These are phyloP conservation scores for Vitis hybrid DNA, from an alignment of 177 flowering plant species.

Conservation along the genomic window DNA sequence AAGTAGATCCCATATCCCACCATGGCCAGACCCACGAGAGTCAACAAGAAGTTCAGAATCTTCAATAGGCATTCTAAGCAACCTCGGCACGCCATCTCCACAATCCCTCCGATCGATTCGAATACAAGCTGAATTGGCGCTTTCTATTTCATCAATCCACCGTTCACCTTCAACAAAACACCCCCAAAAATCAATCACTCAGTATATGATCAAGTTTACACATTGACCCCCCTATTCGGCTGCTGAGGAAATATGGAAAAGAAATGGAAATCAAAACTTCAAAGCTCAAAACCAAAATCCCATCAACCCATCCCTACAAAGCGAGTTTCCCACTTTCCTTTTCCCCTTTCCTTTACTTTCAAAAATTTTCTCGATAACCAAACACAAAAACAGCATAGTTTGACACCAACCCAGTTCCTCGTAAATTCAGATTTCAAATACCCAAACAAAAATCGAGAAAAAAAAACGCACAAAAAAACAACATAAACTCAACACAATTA, in stretches of 20 bases:
- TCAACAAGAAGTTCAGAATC: slow-evolving; percentile 77
- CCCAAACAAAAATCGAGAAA: neutral
- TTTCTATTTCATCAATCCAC: slow-evolving; percentile 21
- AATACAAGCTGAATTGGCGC: slow-evolving; percentile 4
- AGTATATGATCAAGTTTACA: neutral
- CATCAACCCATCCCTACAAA: neutral
- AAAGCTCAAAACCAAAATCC: neutral
- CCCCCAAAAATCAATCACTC: neutral
- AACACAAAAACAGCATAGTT: too few species aligned
- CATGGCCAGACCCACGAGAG: slow-evolving; percentile 85
- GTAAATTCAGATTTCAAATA: neutral
- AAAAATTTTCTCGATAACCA: too few species aligned
- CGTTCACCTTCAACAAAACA: slow-evolving; percentile 5
- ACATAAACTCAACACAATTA: neutral
- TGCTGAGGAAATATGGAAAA: neutral
- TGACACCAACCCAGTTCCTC: neutral
- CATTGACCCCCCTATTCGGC: too few species aligned
- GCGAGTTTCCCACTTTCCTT: too few species aligned
- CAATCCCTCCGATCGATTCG: slow-evolving; percentile 4
- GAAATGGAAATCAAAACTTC: neutral
- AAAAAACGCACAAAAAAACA: neutral
- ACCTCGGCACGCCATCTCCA: slow-evolving; percentile 78
- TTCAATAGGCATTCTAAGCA: slow-evolving; percentile 79
- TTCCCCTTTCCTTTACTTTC: too few species aligned
- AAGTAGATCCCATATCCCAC: slow-evolving; percentile 93